Percentiles rank a stretch among this genome's conserved stretches.
phyloP scores from a whole-genome alignment of 2,329 filamentous ascomycete species.

The Cordyceps fumosorosea region DNA sequence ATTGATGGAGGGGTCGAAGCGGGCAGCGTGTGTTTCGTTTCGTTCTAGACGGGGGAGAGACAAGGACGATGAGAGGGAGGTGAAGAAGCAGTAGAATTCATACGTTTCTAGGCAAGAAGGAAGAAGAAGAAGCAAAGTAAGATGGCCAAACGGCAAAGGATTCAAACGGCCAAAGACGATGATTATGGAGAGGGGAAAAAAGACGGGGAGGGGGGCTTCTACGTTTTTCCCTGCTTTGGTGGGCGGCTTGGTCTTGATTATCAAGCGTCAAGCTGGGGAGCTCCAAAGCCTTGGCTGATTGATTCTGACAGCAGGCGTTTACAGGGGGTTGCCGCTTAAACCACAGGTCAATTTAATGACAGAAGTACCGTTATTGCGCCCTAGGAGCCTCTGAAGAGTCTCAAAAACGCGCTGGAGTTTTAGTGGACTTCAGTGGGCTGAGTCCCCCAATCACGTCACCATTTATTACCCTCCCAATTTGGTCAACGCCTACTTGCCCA shows the following conservation, averaged over 20 bases:
- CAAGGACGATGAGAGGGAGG: neutral
- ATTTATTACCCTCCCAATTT: no score
- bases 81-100: neutral
- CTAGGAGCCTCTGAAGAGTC: no score
- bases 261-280: neutral
- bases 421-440: neutral
- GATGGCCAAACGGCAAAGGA: neutral
- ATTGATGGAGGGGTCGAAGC: neutral
- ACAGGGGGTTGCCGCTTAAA: no score
- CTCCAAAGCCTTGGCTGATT: neutral
- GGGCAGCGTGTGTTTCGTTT: neutral
- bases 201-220: neutral
- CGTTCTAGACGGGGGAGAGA: neutral
- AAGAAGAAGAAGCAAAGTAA: neutral
- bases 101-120: neutral
- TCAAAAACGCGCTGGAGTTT: neutral
- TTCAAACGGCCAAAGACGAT: neutral
- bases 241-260: conserved; percentile 4
- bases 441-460: no score
- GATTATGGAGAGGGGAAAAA: neutral
- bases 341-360: no score
- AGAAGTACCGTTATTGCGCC: no score
- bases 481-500: no score
- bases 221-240: neutral
- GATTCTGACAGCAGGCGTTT: no score